Evolutionary conservation across 2,329 filamentous ascomycete genomes (phyloP).

Genomic region (Claviceps sp.): DNA sequence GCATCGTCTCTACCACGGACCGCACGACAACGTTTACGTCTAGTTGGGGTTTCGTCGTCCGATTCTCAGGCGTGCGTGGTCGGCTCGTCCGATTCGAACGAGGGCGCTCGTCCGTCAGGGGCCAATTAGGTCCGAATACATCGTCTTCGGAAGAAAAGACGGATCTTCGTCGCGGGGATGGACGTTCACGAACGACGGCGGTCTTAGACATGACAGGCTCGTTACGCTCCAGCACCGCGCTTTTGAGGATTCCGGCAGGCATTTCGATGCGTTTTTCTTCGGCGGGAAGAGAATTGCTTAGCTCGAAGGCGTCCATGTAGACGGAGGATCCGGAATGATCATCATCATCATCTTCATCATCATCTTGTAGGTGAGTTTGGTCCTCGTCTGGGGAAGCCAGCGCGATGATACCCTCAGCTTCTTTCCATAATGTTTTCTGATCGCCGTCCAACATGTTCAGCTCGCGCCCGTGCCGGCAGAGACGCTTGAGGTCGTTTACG

Average conservation of each 20-base stretch:
- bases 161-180: conserved; percentile 40
- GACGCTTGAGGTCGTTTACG: conserved; percentile 70
- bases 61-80: conserved; percentile 29
- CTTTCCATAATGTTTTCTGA: conserved; percentile 54
- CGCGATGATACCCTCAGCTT: conserved; percentile 78
- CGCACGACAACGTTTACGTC: conserved; percentile 39
- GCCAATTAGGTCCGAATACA: conserved; percentile 45
- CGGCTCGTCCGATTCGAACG: conserved; percentile 24
- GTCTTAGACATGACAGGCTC: conserved; percentile 34
- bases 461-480: conserved; percentile 56
- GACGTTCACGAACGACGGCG: conserved; percentile 40
- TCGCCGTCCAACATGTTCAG: conserved; percentile 51
- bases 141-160: conserved; percentile 55
- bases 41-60: conserved; percentile 15
- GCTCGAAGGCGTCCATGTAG: conserved; percentile 28
- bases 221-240: conserved; percentile 26
- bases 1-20: conserved; percentile 52
- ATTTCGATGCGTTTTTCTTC: conserved; percentile 25
- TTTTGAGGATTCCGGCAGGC: conserved; percentile 27
- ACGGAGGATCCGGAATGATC: conserved; percentile 24
- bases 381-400: conserved; percentile 60
- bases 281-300: conserved; percentile 30
- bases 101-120: conserved; percentile 25
- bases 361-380: conserved; percentile 14
- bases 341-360: conserved; percentile 16